phyloP scores from a whole-genome alignment of 805 yeast species.

The Wickerhamomyces rabaulensis region DNA sequence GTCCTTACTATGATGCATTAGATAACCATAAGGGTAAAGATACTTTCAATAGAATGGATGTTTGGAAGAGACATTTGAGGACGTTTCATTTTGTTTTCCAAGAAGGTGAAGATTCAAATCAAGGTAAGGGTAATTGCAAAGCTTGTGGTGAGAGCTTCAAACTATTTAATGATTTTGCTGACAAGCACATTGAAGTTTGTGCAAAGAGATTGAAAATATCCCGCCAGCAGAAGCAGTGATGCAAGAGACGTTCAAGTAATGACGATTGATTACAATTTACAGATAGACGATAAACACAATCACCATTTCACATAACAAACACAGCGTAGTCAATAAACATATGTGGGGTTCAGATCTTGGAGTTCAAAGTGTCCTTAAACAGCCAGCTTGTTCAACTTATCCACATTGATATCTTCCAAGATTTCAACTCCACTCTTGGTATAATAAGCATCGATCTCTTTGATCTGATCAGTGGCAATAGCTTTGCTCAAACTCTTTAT shows the following conservation, averaged over 20 bases:
- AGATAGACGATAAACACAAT: background rate
- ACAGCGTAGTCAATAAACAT: background rate
- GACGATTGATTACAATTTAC: background rate
- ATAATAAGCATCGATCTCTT: conserved; percentile 32
- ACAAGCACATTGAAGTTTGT: conserved; percentile 8
- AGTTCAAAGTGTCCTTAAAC: background rate
- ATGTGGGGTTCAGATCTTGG: background rate
- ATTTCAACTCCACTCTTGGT: conserved; percentile 28
- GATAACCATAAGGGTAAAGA: conserved; percentile 71
- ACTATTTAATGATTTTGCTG: conserved; percentile 38
- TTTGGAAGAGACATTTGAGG: conserved; percentile 64
- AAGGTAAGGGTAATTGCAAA: conserved; percentile 56
- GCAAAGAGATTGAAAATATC: conserved; percentile 1
- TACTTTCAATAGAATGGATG: conserved; percentile 68
- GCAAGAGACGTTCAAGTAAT: no score
- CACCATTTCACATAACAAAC: background rate
- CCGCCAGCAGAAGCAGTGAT: background rate
- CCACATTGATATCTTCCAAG: conserved; percentile 11
- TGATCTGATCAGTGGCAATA: conserved; percentile 41
- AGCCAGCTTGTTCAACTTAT: background rate
- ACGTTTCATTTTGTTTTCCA: conserved; percentile 50
- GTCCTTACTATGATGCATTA: conserved; percentile 7
- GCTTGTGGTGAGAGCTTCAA: conserved; percentile 55
- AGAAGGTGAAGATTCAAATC: conserved; percentile 28
- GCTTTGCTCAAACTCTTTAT: conserved; percentile 51